A percentile compares a stretch with the other conserved stretches of the same genome.
Evolutionary conservation across 495 filamentous ascomycete genomes (phyloP).

Genomic region (Xylaria bambusicola): DNA sequence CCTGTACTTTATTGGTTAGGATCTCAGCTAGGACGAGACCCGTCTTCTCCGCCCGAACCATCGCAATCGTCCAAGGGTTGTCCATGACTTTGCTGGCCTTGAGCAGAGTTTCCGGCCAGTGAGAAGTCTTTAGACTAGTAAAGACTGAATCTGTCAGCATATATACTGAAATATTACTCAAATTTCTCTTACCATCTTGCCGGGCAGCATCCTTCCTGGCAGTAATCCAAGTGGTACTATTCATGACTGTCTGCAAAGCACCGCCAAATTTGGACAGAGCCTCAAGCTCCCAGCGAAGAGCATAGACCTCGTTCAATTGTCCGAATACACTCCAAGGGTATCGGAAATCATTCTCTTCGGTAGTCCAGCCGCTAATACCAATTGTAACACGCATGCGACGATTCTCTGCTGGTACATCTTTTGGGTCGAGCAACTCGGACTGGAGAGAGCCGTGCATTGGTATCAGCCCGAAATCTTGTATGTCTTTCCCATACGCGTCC

Average conservation of each 20-base stretch:
- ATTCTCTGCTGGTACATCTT: conserved; percentile 40
- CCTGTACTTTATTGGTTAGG: conserved; percentile 83
- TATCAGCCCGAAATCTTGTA: conserved; percentile 86
- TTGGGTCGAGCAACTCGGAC: conserved; percentile 40
- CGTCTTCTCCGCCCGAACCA: conserved; percentile 81
- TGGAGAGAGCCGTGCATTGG: conserved; percentile 58
- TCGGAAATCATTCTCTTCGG: conserved; percentile 66
- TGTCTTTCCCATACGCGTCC: conserved; percentile 82
- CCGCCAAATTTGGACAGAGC: conserved; percentile 75
- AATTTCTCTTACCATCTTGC: conserved; percentile 40
- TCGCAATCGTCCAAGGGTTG: conserved; percentile 85
- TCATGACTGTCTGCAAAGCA: conserved; percentile 71
- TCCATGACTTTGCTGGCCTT: conserved; percentile 82
- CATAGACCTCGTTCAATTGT: conserved; percentile 73
- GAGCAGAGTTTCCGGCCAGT: conserved; percentile 77
- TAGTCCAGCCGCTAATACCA: conserved; percentile 81
- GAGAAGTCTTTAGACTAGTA: conserved; percentile 63
- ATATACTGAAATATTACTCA: conserved; percentile 9
- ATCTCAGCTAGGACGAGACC: conserved; percentile 84
- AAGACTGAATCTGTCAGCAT: conserved; percentile 56
- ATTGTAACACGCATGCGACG: conserved; percentile 79
- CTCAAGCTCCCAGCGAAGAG: conserved; percentile 80
- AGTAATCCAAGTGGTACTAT: conserved; percentile 72
- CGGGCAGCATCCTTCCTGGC: conserved; percentile 74
- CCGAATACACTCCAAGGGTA: conserved; percentile 77